phyloP scores from a whole-genome alignment of 1,139 yeast species.

The Eremothecium cymbalariae region DNA sequence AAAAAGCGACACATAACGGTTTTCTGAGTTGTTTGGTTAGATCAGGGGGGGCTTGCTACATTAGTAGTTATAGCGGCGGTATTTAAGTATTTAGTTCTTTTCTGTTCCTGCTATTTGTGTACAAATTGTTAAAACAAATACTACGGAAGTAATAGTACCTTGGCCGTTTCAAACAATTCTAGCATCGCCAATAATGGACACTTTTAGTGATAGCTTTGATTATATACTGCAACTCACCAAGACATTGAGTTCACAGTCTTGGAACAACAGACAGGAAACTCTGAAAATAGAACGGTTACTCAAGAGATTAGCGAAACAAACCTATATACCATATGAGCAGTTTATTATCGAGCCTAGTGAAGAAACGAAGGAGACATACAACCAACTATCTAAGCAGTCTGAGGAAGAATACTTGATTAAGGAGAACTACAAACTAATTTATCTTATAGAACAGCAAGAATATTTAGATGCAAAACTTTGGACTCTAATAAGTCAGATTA shows the following conservation, averaged over 20 bases:
- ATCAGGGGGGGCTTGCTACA: too few species aligned
- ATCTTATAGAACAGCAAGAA: slow-evolving; percentile 28
- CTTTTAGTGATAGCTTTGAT: slow-evolving; percentile 22
- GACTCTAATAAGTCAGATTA: slow-evolving; percentile 22
- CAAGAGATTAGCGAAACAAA: slow-evolving; percentile 28
- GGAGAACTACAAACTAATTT: slow-evolving; percentile 25
- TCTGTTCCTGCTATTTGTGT: too few species aligned
- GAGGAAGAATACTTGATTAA: slow-evolving; percentile 17
- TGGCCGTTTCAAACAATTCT: too few species aligned
- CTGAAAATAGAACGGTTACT: slow-evolving; percentile 24
- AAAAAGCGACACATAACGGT: too few species aligned
- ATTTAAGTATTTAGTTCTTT: too few species aligned
- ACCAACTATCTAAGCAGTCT: slow-evolving; percentile 10
- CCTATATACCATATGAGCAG: slow-evolving; percentile 25
- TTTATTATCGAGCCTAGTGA: slow-evolving; percentile 14
- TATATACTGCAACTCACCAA: slow-evolving; percentile 21
- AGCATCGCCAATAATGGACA: slow-evolving; percentile 13
- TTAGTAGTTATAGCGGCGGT: too few species aligned
- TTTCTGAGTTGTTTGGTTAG: too few species aligned
- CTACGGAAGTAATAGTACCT: too few species aligned
- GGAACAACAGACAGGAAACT: slow-evolving; percentile 22
- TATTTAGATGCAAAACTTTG: slow-evolving; percentile 24
- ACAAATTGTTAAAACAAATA: too few species aligned
- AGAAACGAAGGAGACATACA: slow-evolving; percentile 13
- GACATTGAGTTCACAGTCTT: slow-evolving; percentile 18